Conservation (phyloP, 225 moss, liverwort and hornwort species). For the Marchantia paleacea region DNA sequence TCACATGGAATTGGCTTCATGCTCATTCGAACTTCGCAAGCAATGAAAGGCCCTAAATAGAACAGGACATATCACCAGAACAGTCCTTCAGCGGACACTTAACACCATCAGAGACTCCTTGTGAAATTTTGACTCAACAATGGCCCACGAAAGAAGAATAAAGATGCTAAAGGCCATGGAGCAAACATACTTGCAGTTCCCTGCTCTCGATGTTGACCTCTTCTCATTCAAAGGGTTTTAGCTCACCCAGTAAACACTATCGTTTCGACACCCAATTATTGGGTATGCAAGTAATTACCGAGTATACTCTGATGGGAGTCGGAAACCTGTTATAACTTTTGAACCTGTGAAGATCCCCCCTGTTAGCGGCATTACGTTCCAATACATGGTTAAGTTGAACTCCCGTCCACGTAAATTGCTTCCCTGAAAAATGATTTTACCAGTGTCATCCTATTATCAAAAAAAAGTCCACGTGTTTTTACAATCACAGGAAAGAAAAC, state of each 20-base stretch:
- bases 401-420: constrained; percentile 71
- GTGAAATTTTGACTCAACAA: neutral
- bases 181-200: neutral
- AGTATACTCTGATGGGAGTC: constrained; percentile 56
- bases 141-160: neutral
- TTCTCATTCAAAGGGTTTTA: neutral
- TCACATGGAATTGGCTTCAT: neutral
- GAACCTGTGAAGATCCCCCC: constrained; percentile 76
- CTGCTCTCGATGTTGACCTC: neutral
- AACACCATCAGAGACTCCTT: neutral
- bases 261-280: neutral
- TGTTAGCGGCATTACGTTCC: constrained; percentile 95
- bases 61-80: neutral
- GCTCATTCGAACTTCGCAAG: neutral
- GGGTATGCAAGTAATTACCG: constrained; percentile 18
- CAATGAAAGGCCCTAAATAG: neutral
- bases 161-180: neutral
- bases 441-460: neutral
- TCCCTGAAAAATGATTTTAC: constrained; percentile 41
- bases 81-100: neutral
- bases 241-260: neutral
- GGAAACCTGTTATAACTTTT: constrained; percentile 74
- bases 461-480: no score
- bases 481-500: neutral
- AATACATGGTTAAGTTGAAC: constrained; percentile 92